Conservation (phyloP, 169 alveolate species). For the Neospora caninum region DNA sequence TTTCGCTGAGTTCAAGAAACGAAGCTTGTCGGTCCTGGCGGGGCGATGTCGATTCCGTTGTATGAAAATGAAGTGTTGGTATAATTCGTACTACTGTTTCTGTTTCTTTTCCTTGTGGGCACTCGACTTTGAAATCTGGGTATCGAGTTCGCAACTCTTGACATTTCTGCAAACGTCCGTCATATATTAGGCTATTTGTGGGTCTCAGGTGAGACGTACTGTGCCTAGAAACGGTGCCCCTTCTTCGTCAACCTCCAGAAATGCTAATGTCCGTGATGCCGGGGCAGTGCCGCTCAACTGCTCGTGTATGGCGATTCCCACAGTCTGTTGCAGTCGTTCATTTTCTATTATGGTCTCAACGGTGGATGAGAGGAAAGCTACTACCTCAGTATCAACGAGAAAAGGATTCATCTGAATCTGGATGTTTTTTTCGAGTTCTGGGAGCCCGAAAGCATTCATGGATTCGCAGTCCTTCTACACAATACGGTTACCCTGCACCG, state of each 20-base stretch:
- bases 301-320: slow-evolving; percentile 14
- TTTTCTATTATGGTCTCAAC: no score
- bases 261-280: background rate
- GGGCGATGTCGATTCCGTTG: background rate
- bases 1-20: slow-evolving; percentile 24
- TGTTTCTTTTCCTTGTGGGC: background rate
- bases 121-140: slow-evolving; percentile 21
- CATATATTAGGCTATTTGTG: background rate
- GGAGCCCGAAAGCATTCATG: background rate
- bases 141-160: slow-evolving; percentile 17
- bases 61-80: background rate
- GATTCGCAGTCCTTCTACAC: background rate
- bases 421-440: slow-evolving; percentile 63
- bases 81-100: background rate
- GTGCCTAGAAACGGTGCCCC: slow-evolving; percentile 15
- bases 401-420: slow-evolving; percentile 70
- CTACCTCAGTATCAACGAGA: slow-evolving; percentile 65
- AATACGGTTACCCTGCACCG: slow-evolving; percentile 45
- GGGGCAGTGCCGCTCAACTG: background rate
- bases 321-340: slow-evolving; percentile 3
- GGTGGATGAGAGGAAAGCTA: background rate
- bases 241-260: slow-evolving; percentile 5
- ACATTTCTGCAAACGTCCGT: background rate
- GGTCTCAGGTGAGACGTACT: background rate
- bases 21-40: background rate